Evolutionary conservation across 305 asterid genomes (phyloP).

Genomic region (Ilex paraguariensis): DNA sequence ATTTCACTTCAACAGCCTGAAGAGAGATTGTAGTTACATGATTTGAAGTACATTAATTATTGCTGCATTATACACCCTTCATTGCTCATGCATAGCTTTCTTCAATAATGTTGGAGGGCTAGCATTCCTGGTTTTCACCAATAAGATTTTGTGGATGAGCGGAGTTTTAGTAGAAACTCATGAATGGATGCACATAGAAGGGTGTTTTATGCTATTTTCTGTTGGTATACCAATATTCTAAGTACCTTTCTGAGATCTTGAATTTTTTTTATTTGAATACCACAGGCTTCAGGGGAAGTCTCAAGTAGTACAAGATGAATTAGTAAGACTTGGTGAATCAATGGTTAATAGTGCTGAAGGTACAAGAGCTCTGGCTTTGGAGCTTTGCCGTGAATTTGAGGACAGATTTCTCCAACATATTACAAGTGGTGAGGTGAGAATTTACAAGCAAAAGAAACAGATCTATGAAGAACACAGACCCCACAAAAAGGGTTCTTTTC

Average conservation of each 20-base stretch:
- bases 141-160: too few relatives aligned
- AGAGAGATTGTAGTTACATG: too few relatives aligned
- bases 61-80: slow-evolving; percentile 8
- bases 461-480: too few relatives aligned
- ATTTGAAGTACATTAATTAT: slow-evolving; percentile 12
- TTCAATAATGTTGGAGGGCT: neutral
- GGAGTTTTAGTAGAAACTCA: too few relatives aligned
- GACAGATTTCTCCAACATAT: slow-evolving; percentile 99
- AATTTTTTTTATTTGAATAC: slow-evolving; percentile 8
- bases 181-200: too few relatives aligned
- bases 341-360: slow-evolving; percentile 96
- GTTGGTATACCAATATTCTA: too few relatives aligned
- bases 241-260: too few relatives aligned
- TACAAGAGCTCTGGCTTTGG: slow-evolving; percentile 92
- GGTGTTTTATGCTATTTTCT: too few relatives aligned
- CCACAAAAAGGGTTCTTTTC: too few relatives aligned
- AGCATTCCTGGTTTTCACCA: too few relatives aligned
- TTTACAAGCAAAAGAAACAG: too few relatives aligned
- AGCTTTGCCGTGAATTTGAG: slow-evolving; percentile 99
- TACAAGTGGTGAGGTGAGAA: slow-evolving; percentile 88
- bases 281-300: slow-evolving; percentile 97
- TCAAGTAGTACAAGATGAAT: slow-evolving; percentile 91
- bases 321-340: slow-evolving; percentile 89
- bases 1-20: too few relatives aligned
- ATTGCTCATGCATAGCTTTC: slow-evolving; percentile 6